Evolutionary conservation across 257 asterid genomes (phyloP).

Genomic region (Orobanche coerulescens): DNA sequence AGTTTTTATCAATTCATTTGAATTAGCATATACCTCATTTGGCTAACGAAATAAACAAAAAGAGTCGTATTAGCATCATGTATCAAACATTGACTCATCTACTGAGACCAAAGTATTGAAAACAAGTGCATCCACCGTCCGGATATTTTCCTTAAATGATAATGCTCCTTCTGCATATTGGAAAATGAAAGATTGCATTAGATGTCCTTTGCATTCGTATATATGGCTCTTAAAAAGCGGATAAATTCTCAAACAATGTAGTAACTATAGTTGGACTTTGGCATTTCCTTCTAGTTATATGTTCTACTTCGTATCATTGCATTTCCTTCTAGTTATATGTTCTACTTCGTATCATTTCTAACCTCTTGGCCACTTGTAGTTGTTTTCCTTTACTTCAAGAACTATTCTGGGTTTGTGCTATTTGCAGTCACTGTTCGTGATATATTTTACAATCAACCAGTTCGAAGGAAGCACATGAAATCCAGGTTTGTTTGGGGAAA

Average conservation of each 20-base stretch:
- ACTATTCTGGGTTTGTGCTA: conserved; percentile 12
- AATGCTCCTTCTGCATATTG: not conserved
- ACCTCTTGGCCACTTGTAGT: not conserved
- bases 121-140: not conserved
- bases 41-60: not conserved
- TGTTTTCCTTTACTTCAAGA: not conserved
- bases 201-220: not conserved
- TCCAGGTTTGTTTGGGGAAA: conserved; percentile 50
- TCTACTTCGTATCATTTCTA: conserved; percentile 1
- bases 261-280: not conserved
- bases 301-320: not conserved
- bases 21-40: too few species aligned
- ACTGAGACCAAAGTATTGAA: not conserved
- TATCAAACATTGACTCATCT: not conserved
- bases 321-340: not conserved
- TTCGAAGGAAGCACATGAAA: conserved; percentile 75
- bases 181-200: not conserved
- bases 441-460: conserved; percentile 88
- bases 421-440: conserved; percentile 71
- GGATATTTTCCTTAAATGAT: not conserved
- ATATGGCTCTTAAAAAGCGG: not conserved
- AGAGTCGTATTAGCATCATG: not conserved
- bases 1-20: too few species aligned
- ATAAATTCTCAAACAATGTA: not conserved
- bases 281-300: not conserved